Percentiles rank a stretch among this genome's conserved stretches.
Evolutionary conservation across 176 grass and related monocot genomes (phyloP).

Genomic region (Paspalum notatum): DNA sequence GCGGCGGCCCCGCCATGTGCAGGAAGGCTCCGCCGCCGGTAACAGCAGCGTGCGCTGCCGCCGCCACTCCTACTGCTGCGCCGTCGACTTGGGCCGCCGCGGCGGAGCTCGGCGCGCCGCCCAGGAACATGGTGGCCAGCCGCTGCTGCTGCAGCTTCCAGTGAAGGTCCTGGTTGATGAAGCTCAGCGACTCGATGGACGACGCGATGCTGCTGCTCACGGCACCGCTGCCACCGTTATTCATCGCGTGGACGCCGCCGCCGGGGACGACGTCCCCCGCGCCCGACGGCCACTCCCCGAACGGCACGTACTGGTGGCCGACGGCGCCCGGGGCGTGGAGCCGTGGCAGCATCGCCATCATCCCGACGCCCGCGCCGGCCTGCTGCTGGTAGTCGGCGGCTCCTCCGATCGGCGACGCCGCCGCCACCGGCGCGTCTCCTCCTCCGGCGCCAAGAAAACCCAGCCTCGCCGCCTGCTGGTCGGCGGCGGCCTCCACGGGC

Average conservation of each 20-base stretch:
- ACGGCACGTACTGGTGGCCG: slow-evolving; percentile 64
- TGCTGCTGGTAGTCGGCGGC: slow-evolving; percentile 46
- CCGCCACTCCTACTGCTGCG: neutral
- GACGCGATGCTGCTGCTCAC: slow-evolving; percentile 67
- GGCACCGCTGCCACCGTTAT: slow-evolving; percentile 13
- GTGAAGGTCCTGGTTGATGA: slow-evolving; percentile 98
- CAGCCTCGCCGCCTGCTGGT: slow-evolving; percentile 35
- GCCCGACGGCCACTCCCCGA: slow-evolving; percentile 48
- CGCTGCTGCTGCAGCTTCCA: slow-evolving; percentile 95
- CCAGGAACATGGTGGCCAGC: slow-evolving; percentile 65
- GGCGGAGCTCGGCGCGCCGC: slow-evolving; percentile 37
- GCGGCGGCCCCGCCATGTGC: slow-evolving; percentile 36
- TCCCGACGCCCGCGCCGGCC: slow-evolving; percentile 11
- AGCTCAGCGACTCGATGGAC: slow-evolving; percentile 94
- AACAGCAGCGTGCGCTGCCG: neutral
- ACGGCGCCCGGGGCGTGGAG: slow-evolving; percentile 41
- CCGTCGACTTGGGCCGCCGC: neutral
- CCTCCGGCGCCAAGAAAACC: slow-evolving; percentile 33
- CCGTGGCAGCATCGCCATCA: slow-evolving; percentile 43
- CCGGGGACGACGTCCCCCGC: slow-evolving; percentile 21
- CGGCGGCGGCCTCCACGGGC: slow-evolving; percentile 28
- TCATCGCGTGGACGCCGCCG: neutral
- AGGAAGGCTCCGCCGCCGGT: slow-evolving; percentile 37
- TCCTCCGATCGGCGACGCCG: neutral
- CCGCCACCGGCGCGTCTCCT: neutral